Base-by-base conservation (phyloP, 345 rosid genomes). In the Nephelium lappaceum region DNA sequence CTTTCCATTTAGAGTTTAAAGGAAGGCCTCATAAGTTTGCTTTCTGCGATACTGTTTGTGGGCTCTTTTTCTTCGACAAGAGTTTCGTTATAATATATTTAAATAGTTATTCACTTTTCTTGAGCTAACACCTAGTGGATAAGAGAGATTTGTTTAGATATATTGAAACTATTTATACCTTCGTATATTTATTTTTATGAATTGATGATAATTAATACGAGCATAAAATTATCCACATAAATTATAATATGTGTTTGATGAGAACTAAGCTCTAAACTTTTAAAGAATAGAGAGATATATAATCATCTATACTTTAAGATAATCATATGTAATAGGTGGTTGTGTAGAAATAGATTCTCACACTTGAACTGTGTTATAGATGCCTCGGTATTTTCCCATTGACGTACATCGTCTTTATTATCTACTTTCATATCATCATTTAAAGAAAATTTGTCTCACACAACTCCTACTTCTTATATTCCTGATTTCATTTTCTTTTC, bases 1-100 rank as follows among this genome's bases (percentile, higher is more conserved):
- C 36, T 1, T 31, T 31, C 36, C 1, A 31, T 16, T 62, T 11
- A 43, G 14, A 55, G 21, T 11, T 4, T 31, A 38, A 57, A 72
- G 39, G 51, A 72, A 41, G 57, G 68, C 42, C 24, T 38, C 42
- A 41, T 12, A 45, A 10, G 12, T 27, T 8, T 2, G 16, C 25
- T 43, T 74, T 5, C 23, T 53, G 72, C 67, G n/a, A 53, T 0
- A 63, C 36, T 62, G 21, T 67, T 31, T 67, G 53, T 63, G 79
- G 78, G 67, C 66, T 49, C 55, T 75, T 11, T 47, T 67, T 67
- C 49, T 62, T 27, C 9, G 61, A 73, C 19, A 16, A 21, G 6
- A 21, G 14, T 67, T 39, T 67, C 18, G 10, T 0, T 36, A 6
- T n/a, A 38, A 66, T 60, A n/a, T 63, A 16, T 25, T 21, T 0